Evolutionary conservation across 2,329 filamentous ascomycete species (phyloP), one percentile per base, ranked within the genome.

Genomic region (Aspergillus piperis): DNA sequence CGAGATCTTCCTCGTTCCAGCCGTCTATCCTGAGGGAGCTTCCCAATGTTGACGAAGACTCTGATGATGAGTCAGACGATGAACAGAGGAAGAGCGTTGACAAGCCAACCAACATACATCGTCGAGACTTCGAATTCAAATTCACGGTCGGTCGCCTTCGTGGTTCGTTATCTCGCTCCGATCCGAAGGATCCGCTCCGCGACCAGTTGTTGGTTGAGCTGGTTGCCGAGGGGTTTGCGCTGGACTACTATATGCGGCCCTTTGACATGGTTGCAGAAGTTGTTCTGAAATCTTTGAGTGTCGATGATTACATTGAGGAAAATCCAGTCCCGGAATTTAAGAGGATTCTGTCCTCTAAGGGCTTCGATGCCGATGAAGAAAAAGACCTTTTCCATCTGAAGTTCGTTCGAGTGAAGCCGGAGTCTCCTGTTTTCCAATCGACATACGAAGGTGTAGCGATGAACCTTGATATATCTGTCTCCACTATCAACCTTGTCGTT

Each of bases 241-340:
- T 99, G 11, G 87, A 94, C 64, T 95, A 96, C 71, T 96, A 93
- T 71, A 88, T 96, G 60, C 85, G 94, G 23, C 88, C 91, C 0
- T 97, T 90, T 68, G 94, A 99, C 73, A 95, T 99, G 88, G 90
- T 89, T 25, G 94, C 95, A 1, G 91, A 97, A 70, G 91, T 99
- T 25, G 88, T 92, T 0, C 83, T 99, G 8, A 90, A 90, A 13
- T 93, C 92, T 1, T 82, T 99, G 17, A 91, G 89, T 0, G 87
- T 99, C 3, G 94, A 98, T 70, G 95, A 99, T 72, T 93, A 98
- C 71, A 94, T 99, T 8, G 94, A 91, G 67, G 83, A 95, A 65
- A 90, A 94, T 57, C 88, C 92, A 0, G 81, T 91, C 21, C 89
- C 90, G 7, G 94, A 98, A 70, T 99, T 99, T 82, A 96, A 95